Evolutionary conservation across 192 early-diverging fungal genomes (phyloP), one percentile per base, ranked within the genome.

Genomic region (Phlyctochytrium planicorne): DNA sequence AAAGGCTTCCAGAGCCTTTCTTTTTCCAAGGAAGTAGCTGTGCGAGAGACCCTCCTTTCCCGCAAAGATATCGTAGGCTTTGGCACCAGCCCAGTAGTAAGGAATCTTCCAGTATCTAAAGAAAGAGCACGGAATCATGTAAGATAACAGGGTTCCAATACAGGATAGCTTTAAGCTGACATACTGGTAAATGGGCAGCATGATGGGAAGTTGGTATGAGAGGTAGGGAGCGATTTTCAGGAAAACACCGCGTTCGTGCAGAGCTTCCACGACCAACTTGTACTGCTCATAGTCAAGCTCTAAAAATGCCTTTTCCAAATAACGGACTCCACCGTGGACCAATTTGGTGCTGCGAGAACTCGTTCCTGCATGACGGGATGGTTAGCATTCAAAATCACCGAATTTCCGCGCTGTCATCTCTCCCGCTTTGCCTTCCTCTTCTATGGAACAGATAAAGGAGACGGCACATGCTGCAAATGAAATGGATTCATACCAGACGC

Each of bases 221-320:
- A 98, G 83, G 67, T 94, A 96, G 56, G 96, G 96, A n/a, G 96
- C 96, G 73, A 95, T 96, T 47, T 93, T 89, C 68, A 98, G 82
- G 71, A 98, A 96, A 59, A 89, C 90, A 60, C 88, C 86, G 69
- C 96, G 91, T 76, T 98, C 96, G 64, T 96, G 93, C 75, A 98
- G 87, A 1, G 96, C 96, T 71, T 98, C 94, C 55, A 85, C 82
- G 25, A 98, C 96, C 59, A 98, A 84, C 78, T 93, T 93, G 89
- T 91, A 96, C 75, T 98, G 96, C 79, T 92, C 94, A 79, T 93
- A 94, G 70, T 98, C 96, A 30, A 95, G 75, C 55, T 95, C 94
- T 79, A 88, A 84, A 59, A 98, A 88, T 25, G 96, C 94, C 83
- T 98, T 98, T 71, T 98, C 91, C 60, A 98, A 81, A 76, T 98